A percentile compares a stretch with the other conserved stretches of the same genome.
These are phyloP conservation scores for Xanthoparmelia taractica DNA, from an alignment of 495 filamentous ascomycete species.

Conservation along the genomic window DNA sequence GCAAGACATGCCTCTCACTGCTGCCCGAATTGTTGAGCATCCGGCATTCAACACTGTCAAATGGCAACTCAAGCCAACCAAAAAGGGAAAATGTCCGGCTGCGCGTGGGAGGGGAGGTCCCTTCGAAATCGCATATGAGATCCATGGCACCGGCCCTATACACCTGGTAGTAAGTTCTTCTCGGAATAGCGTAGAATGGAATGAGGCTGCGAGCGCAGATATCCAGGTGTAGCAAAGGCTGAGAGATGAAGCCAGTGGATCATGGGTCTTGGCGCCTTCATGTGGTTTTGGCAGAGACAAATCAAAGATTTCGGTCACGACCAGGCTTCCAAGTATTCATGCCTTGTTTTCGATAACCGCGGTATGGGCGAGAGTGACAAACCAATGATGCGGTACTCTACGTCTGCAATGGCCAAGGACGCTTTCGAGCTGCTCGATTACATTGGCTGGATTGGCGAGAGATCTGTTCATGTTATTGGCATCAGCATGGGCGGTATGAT, in stretches of 20 bases:
- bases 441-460: slow-evolving; percentile 55
- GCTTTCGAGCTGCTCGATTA: slow-evolving; percentile 58
- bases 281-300: slow-evolving; percentile 65
- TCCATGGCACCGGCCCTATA: slow-evolving; percentile 66
- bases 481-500: slow-evolving; percentile 84
- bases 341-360: slow-evolving; percentile 61
- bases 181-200: background rate
- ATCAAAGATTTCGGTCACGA: slow-evolving; percentile 65
- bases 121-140: slow-evolving; percentile 62
- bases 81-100: slow-evolving; percentile 48
- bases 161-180: slow-evolving; percentile 52
- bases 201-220: no score
- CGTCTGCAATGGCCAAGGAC: slow-evolving; percentile 70
- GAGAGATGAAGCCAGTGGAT: slow-evolving; percentile 39
- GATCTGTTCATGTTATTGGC: slow-evolving; percentile 60
- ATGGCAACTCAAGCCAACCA: slow-evolving; percentile 56
- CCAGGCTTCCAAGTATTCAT: slow-evolving; percentile 53
- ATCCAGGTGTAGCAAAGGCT: background rate
- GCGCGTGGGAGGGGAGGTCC: slow-evolving; percentile 58
- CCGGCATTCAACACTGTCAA: slow-evolving; percentile 42
- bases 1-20: slow-evolving; percentile 28
- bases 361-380: slow-evolving; percentile 72
- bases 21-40: slow-evolving; percentile 38
- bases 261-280: slow-evolving; percentile 56
- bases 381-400: slow-evolving; percentile 60